These are phyloP conservation scores for Ceratocystis colombiana DNA, from an alignment of 2,329 filamentous ascomycete species.

Conservation along the genomic window DNA sequence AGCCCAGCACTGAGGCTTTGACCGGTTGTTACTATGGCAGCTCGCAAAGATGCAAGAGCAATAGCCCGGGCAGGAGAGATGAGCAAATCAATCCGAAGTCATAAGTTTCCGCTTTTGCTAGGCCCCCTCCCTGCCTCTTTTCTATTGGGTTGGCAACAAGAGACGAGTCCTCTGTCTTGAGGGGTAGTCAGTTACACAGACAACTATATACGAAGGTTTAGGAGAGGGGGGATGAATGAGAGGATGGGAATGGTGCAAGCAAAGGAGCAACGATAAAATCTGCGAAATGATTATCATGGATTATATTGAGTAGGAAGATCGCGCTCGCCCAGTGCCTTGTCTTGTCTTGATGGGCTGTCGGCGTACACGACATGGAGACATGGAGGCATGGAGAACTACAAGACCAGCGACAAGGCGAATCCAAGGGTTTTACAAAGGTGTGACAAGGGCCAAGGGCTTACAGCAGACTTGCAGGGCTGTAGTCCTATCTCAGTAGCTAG, in stretches of 20 bases:
- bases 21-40: constrained; percentile 6
- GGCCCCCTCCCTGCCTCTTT: too few species aligned
- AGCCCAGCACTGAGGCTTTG: not conserved
- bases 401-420: not conserved
- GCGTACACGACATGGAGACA: constrained; percentile 3
- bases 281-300: not conserved
- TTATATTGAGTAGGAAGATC: constrained; percentile 3
- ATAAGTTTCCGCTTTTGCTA: not conserved
- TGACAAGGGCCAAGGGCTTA: not conserved
- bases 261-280: not conserved
- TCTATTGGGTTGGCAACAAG: not conserved
- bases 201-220: not conserved
- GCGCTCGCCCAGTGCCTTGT: not conserved
- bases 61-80: not conserved
- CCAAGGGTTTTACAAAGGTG: not conserved
- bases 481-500: not conserved
- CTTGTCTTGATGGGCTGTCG: not conserved
- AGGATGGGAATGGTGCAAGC: too few species aligned
- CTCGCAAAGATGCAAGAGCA: not conserved
- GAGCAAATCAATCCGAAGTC: constrained; percentile 4
- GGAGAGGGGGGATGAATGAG: not conserved
- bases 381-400: not conserved
- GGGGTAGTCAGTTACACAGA: constrained; percentile 4
- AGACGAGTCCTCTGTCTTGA: not conserved
- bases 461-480: not conserved